Evolutionary conservation across 257 asterid species (phyloP).

Genomic region (Leonotis leonurus): DNA sequence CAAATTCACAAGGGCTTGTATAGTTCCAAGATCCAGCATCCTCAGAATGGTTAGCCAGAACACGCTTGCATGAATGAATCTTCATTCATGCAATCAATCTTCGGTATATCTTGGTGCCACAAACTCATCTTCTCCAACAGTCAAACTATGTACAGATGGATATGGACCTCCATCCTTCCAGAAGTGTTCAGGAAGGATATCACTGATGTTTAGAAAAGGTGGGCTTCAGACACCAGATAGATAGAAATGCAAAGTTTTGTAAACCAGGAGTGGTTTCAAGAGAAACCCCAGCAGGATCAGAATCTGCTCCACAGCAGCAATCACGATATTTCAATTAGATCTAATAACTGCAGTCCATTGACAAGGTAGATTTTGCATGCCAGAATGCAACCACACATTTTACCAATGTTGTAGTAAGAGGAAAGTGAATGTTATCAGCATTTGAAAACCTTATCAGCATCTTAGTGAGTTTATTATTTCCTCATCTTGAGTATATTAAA

Average conservation of each 20-base stretch:
- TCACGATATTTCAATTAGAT: neutral
- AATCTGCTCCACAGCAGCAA: neutral
- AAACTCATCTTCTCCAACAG: slow-evolving; percentile 8
- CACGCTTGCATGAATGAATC: neutral
- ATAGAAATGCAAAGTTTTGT: neutral
- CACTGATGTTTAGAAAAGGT: neutral
- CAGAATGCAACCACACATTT: neutral
- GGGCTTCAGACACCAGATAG: neutral
- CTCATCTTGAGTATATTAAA: too few species aligned
- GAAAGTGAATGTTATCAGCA: neutral
- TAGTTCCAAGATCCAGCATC: slow-evolving; percentile 15
- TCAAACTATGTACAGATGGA: slow-evolving; percentile 23
- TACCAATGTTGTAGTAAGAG: too few species aligned
- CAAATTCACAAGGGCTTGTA: neutral
- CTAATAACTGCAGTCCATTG: neutral
- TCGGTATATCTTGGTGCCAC: slow-evolving; percentile 4
- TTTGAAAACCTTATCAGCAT: too few species aligned
- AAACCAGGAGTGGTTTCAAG: too few species aligned
- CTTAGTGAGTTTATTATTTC: too few species aligned
- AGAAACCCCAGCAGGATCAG: neutral
- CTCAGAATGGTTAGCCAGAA: slow-evolving; percentile 16
- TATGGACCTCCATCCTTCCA: slow-evolving; percentile 2
- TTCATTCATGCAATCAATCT: too few species aligned
- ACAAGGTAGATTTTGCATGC: neutral
- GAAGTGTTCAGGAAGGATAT: neutral